Evolutionary conservation across 2,329 filamentous ascomycete species (phyloP), one percentile per base, ranked within the genome.

Genomic region (Graphiopsis chlorocephala): DNA sequence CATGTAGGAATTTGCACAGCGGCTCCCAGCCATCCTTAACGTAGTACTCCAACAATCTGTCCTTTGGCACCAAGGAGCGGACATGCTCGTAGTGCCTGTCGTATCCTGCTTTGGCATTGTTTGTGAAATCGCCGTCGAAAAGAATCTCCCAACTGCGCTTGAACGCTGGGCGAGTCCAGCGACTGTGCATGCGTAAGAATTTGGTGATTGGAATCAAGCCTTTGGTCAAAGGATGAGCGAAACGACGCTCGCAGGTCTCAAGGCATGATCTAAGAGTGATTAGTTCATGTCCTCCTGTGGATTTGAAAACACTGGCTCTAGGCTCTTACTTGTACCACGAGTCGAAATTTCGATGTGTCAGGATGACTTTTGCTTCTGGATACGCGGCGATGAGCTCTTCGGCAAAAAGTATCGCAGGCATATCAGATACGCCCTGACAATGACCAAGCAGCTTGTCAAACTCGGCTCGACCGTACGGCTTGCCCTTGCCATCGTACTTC

Each of bases 371-470:
- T 17, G 70, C 70, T 14, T 71, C 67, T 1, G 70, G 70, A 57
- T 72, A 72, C 1, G 68, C 67, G 4, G 55, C 25, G 10, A 68
- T 61, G 17, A 72, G 66, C 29, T 70, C 69, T 29, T 65, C 57
- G 1, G 64, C 63, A 59, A 72, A 71, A 4, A 67, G n/a, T 6
- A 57, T 55, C 15, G 65, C 65, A 3, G 68, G 68, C 26, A 56
- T 42, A 26, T 72, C 70, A 15, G 64, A 63, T 8, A 66, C 60
- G 26, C 64, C 69, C 76, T 66, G 85, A 72, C 84, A 85, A 74
- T 87, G 81, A 60, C 86, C 85, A 61, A 90, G 78, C 11, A 90
- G 81, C 75, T 86, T 82, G 74, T 89, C 86, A 84, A 85, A 90
- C 74, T 61, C 59, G 1, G 29, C 47, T 2, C 47, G 47, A 3